Base-by-base conservation (phyloP, 768 basidiomycete genomes). In the Collybia nuda region DNA sequence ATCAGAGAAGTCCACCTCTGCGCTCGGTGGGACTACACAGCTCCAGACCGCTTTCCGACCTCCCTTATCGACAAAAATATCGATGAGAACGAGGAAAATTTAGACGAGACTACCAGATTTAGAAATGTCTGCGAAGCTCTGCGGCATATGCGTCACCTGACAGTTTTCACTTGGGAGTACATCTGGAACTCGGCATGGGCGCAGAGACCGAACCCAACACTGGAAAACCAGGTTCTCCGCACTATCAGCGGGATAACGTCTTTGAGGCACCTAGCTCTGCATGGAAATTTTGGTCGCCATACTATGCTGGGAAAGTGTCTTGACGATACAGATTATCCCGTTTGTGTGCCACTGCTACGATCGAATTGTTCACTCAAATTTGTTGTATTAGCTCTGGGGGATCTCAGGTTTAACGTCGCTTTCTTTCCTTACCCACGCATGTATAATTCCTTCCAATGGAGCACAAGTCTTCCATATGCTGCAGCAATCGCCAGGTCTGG, bases 1-100 rank as follows among this genome's bases (percentile, higher is more conserved):
- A 67, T 81, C 39, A 70, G 74, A 6, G 73, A 75, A 48, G 70
- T 81, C 11, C 70, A 76, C 44, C 69, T 81, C 42, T 72, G 67
- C 62, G 68, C 75, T 39, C 67, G 65, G 28, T 44, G 56, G 17
- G 72, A 74, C 54, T 64, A 68, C 52, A 56, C 61, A 15, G 57
- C 68, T 6, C 62, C 73, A 32, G 75, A 79, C 62, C 71, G 67
- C n/a, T 69, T 67, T 48, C 78, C 78, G 18, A 62, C 56, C 37
- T 64, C 66, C 3, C 69, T 77, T 44, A 61, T 75, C n/a, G 65
- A 69, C 49, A 48, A 47, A 2, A 35, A 37, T 18, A 48, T 59
- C 12, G 67, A 66, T 45, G 51, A 57, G 37, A 52, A 57, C 32
- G 44, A 55, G 9, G 56, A 60, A 32, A 52, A 68, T 51, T 56